These are phyloP conservation scores for Hanseniaspora sp. DNA, from an alignment of 1,139 yeast genomes.

Conservation along the genomic window DNA sequence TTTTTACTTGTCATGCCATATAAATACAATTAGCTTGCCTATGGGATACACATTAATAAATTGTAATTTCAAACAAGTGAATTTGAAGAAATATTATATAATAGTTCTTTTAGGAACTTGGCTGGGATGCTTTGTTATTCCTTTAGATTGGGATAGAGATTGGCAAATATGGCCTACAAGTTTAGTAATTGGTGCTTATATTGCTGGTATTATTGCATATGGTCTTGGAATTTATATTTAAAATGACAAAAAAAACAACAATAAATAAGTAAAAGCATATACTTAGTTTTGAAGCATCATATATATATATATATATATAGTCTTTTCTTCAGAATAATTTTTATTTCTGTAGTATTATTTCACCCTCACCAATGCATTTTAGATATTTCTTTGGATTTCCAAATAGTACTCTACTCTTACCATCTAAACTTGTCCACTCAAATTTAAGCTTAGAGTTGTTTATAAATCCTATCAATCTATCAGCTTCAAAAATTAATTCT, in stretches of 20 bases:
- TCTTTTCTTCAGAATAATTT: too few relatives aligned
- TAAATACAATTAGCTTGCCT: slow-evolving; percentile 44
- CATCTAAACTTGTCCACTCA: not conserved
- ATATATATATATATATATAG: too few relatives aligned
- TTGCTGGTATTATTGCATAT: slow-evolving; percentile 57
- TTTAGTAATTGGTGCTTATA: slow-evolving; percentile 64
- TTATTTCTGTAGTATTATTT: too few relatives aligned
- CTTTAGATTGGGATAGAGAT: slow-evolving; percentile 93
- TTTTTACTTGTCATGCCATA: slow-evolving; percentile 50
- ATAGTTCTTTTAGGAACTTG: slow-evolving; percentile 65
- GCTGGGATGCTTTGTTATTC: slow-evolving; percentile 89
- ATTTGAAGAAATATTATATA: slow-evolving; percentile 36
- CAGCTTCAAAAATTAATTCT: slow-evolving; percentile 2
- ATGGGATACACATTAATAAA: slow-evolving; percentile 55
- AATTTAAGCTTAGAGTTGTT: slow-evolving; percentile 12
- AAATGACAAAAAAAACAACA: not conserved
- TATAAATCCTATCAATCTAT: slow-evolving; percentile 17
- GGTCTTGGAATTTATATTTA: slow-evolving; percentile 27
- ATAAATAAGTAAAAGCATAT: too few relatives aligned
- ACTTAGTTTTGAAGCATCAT: too few relatives aligned
- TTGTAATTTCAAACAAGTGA: slow-evolving; percentile 44
- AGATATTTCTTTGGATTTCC: not conserved
- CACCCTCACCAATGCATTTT: slow-evolving; percentile 4
- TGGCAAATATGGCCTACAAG: slow-evolving; percentile 99
- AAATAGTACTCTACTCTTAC: slow-evolving; percentile 6